Evolutionary conservation across 441 rosid genomes (phyloP).

Genomic region (Populus trichocarpa): DNA sequence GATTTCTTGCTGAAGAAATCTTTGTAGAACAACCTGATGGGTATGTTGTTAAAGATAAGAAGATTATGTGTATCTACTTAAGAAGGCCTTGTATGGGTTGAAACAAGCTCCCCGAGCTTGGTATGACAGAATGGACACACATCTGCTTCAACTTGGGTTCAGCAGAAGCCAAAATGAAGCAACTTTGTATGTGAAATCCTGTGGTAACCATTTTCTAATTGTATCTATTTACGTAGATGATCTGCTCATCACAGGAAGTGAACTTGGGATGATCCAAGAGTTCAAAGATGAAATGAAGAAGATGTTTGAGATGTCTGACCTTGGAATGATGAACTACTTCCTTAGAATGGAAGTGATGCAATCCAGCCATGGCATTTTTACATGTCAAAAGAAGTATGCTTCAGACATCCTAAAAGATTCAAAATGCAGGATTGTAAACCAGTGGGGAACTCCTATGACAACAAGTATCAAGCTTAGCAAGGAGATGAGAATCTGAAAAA

Average conservation of each 20-base stretch:
- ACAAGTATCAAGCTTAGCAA: not conserved
- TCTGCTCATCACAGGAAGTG: too few species aligned
- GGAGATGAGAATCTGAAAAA: not conserved
- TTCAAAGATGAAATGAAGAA: not conserved
- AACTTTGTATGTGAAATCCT: too few species aligned
- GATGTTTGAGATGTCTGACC: too few species aligned
- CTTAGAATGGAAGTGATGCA: not conserved
- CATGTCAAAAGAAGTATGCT: not conserved
- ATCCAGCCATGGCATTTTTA: not conserved
- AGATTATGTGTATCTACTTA: not conserved
- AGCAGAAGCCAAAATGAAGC: too few species aligned
- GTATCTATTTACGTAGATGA: too few species aligned
- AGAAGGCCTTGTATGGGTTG: slow-evolving; percentile 1
- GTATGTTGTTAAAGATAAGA: not conserved
- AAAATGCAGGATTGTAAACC: not conserved
- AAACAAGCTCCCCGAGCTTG: too few species aligned
- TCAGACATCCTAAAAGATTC: not conserved
- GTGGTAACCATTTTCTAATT: too few species aligned
- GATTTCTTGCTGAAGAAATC: not conserved
- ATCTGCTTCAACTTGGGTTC: too few species aligned
- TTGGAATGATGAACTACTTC: not conserved
- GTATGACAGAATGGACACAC: too few species aligned
- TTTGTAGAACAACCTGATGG: not conserved
- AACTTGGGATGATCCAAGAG: not conserved
- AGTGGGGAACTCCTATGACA: not conserved